Conservation (phyloP, 495 filamentous ascomycete species). For the Penicillium parvum region DNA sequence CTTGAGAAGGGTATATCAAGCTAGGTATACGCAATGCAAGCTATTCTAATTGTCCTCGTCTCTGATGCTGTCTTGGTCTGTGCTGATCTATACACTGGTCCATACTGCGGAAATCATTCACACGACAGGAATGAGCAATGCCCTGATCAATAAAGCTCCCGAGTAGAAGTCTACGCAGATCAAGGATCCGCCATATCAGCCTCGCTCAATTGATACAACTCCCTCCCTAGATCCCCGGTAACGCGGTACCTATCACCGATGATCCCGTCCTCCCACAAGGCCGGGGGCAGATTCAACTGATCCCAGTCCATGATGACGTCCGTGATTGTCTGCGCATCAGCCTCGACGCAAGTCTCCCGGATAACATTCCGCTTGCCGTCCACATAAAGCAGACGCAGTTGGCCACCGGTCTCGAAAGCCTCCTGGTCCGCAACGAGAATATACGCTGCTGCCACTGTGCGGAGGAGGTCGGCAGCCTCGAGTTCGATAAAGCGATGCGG, state of each 20-base stretch:
- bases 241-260: background rate
- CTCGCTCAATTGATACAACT: background rate
- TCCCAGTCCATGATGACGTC: background rate
- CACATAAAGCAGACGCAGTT: background rate
- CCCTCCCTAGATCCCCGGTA: background rate
- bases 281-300: background rate
- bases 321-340: background rate
- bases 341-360: background rate
- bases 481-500: background rate
- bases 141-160: too few relatives aligned
- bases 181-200: background rate
- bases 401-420: background rate
- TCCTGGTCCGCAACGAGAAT: background rate
- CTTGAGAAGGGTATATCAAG: slow-evolving; percentile 30
- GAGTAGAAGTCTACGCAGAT: too few relatives aligned
- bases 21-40: too few relatives aligned
- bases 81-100: too few relatives aligned
- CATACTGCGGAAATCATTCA: too few relatives aligned
- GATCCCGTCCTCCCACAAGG: background rate
- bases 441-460: background rate
- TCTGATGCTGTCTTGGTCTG: too few relatives aligned
- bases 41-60: too few relatives aligned
- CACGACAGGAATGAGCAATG: too few relatives aligned
- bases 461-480: background rate
- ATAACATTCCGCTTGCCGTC: background rate